Evolutionary conservation across 2,329 filamentous ascomycete species (phyloP).

Genomic region (Lasiodiplodia hormozganensis): DNA sequence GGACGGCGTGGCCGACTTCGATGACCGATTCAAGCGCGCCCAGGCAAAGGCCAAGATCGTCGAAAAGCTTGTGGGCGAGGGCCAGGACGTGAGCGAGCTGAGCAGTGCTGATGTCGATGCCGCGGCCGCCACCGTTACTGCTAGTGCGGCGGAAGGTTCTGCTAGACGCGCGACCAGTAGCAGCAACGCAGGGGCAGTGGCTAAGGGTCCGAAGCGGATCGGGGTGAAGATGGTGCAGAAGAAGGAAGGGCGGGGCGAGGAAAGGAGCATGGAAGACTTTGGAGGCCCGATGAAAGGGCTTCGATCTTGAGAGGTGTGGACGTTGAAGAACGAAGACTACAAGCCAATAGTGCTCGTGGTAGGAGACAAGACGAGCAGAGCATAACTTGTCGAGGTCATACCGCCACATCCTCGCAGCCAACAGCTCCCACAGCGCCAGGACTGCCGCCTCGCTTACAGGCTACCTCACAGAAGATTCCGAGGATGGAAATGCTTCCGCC

Average conservation of each 20-base stretch:
- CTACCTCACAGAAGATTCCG: not conserved
- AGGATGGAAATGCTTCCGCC: not conserved
- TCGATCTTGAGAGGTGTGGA: not conserved
- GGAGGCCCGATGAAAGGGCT: slow-evolving; percentile 3
- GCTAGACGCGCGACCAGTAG: not conserved
- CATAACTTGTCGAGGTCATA: not conserved
- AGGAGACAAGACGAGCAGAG: not conserved
- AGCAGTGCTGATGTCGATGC: slow-evolving; percentile 9
- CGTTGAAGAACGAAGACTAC: not conserved
- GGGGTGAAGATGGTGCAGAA: slow-evolving; percentile 32
- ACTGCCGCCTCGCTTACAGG: not conserved
- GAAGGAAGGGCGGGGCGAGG: slow-evolving; percentile 30
- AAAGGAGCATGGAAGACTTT: slow-evolving; percentile 49
- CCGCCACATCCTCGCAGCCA: not conserved
- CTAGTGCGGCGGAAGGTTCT: not conserved
- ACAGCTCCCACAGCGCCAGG: not conserved
- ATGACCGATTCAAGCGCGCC: slow-evolving; percentile 84
- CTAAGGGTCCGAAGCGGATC: slow-evolving; percentile 33
- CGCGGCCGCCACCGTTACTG: not conserved
- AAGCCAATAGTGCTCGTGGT: not conserved
- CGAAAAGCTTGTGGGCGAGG: slow-evolving; percentile 65
- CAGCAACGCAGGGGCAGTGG: not conserved
- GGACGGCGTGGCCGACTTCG: slow-evolving; percentile 88
- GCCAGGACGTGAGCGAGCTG: slow-evolving; percentile 2
- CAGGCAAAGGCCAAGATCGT: slow-evolving; percentile 85